Base-by-base conservation (phyloP, 2,329 filamentous ascomycete genomes). In the Microdochium bolleyi region DNA sequence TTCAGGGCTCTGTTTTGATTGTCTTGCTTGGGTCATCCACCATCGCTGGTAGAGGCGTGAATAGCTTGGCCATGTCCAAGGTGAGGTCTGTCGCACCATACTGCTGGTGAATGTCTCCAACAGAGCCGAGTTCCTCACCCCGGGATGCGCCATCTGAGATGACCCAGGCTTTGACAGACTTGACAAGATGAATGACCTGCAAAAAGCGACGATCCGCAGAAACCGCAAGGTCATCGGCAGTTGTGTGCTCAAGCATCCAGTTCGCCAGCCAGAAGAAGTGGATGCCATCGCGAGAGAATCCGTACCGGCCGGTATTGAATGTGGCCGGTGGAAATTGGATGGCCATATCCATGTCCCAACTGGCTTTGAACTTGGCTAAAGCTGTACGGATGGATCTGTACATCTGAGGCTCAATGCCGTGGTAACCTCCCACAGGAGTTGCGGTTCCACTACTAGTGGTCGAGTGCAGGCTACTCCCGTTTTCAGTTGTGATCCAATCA, bases 201-300 rank as follows among this genome's bases (percentile, higher is more conserved):
- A 72, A 70, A 56, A 86, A 82, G 7, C 83, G 77, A 53, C 75
- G 67, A 58, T 88, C 83, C n/a, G 82, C 71, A 14, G 76, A 67
- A 60, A 79, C 69, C 46, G 78, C 73, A 62, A 82, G 74, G 58
- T 85, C 79, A 27, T 73, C 67, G 13, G 72, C 63, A 24, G 75
- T 71, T 19, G 77, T 79, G 55, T 80, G 79, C 62, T 83, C 80
- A 52, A 89, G 69, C 61, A 88, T 75, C 60, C 82, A 78, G 55
- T 79, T 85, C 16, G 83, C 85, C 44, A 89, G 74, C 76, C 83
- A 89, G 70, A 85, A 89, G 64, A 85, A 89, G 60, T 88, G 85
- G 14, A 88, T 79, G 1, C 79, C 85, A 60, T 89, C 86, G 50
- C 85, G 73, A 52, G 82, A 88, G 66, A 89, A 89, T 0, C 87